These are phyloP conservation scores for Solanum paucissectum DNA, from an alignment of 257 asterid genomes.

Conservation along the genomic window DNA sequence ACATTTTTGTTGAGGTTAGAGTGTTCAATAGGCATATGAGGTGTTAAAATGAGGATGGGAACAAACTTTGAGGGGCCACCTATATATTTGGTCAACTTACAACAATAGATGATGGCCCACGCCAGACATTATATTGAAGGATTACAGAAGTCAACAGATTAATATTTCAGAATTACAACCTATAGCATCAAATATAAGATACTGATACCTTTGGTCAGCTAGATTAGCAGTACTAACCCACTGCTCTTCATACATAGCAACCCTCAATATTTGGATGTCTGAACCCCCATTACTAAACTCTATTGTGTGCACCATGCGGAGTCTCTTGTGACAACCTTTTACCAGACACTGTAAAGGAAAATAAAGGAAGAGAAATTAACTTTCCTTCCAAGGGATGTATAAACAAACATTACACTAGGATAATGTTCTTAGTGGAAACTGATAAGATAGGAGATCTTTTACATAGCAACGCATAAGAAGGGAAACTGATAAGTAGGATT, in stretches of 20 bases:
- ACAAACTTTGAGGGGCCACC: background rate
- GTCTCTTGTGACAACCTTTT: slow-evolving; percentile 94
- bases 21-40: background rate
- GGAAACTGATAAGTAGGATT: background rate
- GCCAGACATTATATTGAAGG: background rate
- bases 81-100: background rate
- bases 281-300: slow-evolving; percentile 91
- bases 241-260: slow-evolving; percentile 93
- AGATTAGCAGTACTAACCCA: slow-evolving; percentile 84
- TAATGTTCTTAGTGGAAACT: background rate
- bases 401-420: background rate
- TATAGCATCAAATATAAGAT: background rate
- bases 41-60: background rate
- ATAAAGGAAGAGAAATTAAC: background rate
- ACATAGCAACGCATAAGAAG: background rate
- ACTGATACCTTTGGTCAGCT: slow-evolving; percentile 54
- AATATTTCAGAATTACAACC: background rate
- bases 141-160: background rate
- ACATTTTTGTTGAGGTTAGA: background rate
- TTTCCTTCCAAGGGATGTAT: background rate
- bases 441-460: background rate
- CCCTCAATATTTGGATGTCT: slow-evolving; percentile 85
- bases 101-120: background rate
- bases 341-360: slow-evolving; percentile 63
- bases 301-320: slow-evolving; percentile 89